Conservation (phyloP, 495 filamentous ascomycete species). For the Aspergillus sclerotiicarbonarius region DNA sequence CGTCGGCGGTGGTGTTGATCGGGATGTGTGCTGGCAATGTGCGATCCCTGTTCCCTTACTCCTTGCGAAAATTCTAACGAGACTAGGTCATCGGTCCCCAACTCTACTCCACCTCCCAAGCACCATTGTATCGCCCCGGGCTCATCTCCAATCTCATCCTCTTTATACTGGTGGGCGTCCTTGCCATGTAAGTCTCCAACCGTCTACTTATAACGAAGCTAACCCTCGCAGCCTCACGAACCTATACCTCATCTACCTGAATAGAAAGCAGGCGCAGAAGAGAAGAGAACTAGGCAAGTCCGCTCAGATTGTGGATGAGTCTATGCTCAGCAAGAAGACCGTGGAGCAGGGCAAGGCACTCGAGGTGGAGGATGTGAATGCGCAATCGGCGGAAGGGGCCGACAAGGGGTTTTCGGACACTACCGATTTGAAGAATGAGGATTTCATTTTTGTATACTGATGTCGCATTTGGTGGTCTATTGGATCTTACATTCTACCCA, state of each 20-base stretch:
- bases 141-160: constrained; percentile 27
- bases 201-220: not conserved
- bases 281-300: constrained; percentile 36
- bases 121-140: constrained; percentile 25
- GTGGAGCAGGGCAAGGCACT: constrained; percentile 16
- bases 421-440: constrained; percentile 30
- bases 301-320: constrained; percentile 21
- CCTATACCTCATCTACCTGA: constrained; percentile 49
- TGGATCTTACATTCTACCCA: too few species aligned
- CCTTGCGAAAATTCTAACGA: constrained; percentile 1
- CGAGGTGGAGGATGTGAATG: constrained; percentile 21
- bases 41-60: not conserved
- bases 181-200: constrained; percentile 20
- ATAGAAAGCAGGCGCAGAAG: constrained; percentile 43
- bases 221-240: constrained; percentile 12
- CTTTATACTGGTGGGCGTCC: constrained; percentile 22
- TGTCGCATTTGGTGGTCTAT: not conserved
- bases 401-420: constrained; percentile 28
- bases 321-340: constrained; percentile 18
- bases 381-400: not conserved
- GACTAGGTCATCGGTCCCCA: constrained; percentile 22
- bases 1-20: constrained; percentile 23
- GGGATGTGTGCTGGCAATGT: constrained; percentile 29
- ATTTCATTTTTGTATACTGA: constrained; percentile 31
- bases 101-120: constrained; percentile 23